Evolutionary conservation across 352 stramenopile genomes (phyloP).

Genomic region (Thalassiosira pacifica): DNA sequence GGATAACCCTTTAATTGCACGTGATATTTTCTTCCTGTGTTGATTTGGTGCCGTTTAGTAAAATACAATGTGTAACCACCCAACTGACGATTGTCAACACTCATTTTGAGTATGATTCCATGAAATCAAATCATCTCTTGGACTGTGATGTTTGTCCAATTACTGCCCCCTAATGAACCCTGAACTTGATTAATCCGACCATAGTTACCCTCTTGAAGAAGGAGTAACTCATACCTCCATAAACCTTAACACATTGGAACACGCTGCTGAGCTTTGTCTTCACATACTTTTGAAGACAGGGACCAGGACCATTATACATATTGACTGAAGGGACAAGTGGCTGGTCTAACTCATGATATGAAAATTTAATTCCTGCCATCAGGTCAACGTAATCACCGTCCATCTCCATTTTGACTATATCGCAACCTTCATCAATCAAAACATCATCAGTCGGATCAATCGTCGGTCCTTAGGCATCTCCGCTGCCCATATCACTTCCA

Average conservation of each 20-base stretch:
- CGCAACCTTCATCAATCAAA: background rate
- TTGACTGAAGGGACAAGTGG: background rate
- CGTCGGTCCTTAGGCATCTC: background rate
- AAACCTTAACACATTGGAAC: slow-evolving; percentile 6
- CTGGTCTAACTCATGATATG: background rate
- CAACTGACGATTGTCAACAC: slow-evolving; percentile 13
- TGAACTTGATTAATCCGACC: background rate
- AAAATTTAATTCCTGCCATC: background rate
- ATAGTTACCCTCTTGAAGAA: slow-evolving; percentile 36
- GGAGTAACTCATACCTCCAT: slow-evolving; percentile 12
- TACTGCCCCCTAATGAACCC: slow-evolving; percentile 1
- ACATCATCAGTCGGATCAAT: background rate
- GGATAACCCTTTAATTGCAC: slow-evolving; percentile 3
- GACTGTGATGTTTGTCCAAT: slow-evolving; percentile 11
- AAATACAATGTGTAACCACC: slow-evolving; percentile 41
- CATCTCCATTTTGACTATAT: background rate
- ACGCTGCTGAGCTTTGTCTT: background rate
- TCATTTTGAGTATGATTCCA: slow-evolving; percentile 44
- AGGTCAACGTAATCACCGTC: background rate
- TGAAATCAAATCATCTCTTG: slow-evolving; percentile 37
- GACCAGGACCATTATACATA: slow-evolving; percentile 32
- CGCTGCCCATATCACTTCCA: background rate
- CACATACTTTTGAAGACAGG: background rate
- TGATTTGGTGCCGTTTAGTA: background rate
- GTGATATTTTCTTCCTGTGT: background rate